Percentiles rank a stretch among this genome's conserved stretches.
Conservation (phyloP, 148 eudicot species). For the Amaranthus hypochondriacus region DNA sequence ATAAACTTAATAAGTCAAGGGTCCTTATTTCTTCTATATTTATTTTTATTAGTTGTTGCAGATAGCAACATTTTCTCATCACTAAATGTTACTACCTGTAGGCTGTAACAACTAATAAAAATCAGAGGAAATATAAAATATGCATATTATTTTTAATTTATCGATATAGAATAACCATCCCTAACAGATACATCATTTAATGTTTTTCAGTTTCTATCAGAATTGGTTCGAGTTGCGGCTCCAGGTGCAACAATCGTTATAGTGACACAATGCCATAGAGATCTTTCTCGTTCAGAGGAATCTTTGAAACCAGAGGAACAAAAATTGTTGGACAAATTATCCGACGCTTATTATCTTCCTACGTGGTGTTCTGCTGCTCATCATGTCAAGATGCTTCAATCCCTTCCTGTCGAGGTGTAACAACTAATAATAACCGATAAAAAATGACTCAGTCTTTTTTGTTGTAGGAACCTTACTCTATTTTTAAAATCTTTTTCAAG, state of each 20-base stretch:
- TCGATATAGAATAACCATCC: too few relatives aligned
- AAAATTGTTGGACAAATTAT: conserved; percentile 59
- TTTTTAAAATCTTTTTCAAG: neutral
- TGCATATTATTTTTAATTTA: too few relatives aligned
- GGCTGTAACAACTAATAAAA: too few relatives aligned
- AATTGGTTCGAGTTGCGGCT: conserved; percentile 86
- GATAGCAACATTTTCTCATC: too few relatives aligned
- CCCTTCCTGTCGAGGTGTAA: conserved; percentile 73
- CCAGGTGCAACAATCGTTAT: conserved; percentile 87
- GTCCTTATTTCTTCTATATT: too few relatives aligned
- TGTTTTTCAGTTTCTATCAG: conserved; percentile 55
- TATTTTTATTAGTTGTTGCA: too few relatives aligned
- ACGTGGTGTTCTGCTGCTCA: conserved; percentile 92
- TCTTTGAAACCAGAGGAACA: conserved; percentile 67
- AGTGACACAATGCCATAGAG: conserved; percentile 97
- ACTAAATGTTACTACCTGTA: too few relatives aligned
- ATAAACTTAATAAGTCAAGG: too few relatives aligned
- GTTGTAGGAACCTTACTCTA: too few relatives aligned
- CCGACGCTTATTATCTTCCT: conserved; percentile 82
- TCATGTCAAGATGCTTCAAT: conserved; percentile 65
- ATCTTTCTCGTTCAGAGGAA: conserved; percentile 69
- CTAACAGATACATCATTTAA: neutral
- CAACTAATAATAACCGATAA: too few relatives aligned
- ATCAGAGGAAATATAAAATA: too few relatives aligned
- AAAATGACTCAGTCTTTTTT: too few relatives aligned